A percentile compares a stretch with the other conserved stretches of the same genome.
Conservation (phyloP, 169 alveolate genomes). For the Perkinsus olseni region DNA sequence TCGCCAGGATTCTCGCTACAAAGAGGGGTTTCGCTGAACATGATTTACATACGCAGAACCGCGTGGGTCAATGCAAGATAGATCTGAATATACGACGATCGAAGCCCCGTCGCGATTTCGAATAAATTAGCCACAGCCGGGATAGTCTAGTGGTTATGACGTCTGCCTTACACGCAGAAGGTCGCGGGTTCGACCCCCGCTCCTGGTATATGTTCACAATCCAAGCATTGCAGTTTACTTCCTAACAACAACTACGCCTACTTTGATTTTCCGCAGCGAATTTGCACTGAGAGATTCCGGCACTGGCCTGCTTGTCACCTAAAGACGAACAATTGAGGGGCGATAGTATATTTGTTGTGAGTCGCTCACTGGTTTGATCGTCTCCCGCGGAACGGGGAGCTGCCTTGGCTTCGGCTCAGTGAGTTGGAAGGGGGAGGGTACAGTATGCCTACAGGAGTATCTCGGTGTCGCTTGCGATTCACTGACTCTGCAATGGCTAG, state of each 20-base stretch:
- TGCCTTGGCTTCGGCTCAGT: neutral
- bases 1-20: no score
- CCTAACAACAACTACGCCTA: no score
- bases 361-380: neutral
- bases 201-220: constrained; percentile 2
- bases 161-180: constrained; percentile 63
- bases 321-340: no score
- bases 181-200: constrained; percentile 68
- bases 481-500: no score
- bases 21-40: no score
- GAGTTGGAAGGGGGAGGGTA: neutral
- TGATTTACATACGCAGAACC: no score
- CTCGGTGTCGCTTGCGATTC: neutral
- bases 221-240: no score
- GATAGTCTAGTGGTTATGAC: constrained; percentile 46
- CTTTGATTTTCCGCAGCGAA: neutral
- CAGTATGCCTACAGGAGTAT: neutral
- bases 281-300: neutral
- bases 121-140: constrained; percentile 18
- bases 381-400: neutral
- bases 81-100: no score
- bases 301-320: neutral
- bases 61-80: no score
- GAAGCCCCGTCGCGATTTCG: no score
- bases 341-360: no score